Conservation (phyloP, 805 yeast genomes). For the Hanseniaspora osmophila region DNA sequence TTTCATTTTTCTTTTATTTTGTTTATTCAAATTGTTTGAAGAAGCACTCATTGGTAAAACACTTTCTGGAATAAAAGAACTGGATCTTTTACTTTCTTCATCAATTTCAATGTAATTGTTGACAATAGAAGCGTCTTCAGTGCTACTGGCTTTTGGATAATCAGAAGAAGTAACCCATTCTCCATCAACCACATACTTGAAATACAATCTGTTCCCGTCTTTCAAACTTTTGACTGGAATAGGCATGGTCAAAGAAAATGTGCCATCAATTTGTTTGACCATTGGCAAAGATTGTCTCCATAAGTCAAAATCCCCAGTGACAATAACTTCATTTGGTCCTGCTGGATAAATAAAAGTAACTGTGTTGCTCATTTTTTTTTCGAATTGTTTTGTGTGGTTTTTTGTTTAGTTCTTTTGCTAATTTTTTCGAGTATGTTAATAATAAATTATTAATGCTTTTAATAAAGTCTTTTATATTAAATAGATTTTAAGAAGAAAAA, state of each 20-base stretch:
- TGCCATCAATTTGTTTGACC: constrained; percentile 45
- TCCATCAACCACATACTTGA: constrained; percentile 57
- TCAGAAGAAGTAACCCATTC: constrained; percentile 39
- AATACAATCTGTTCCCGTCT: constrained; percentile 25
- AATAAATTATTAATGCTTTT: too few species aligned
- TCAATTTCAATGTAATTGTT: constrained; percentile 24
- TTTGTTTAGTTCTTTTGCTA: too few species aligned
- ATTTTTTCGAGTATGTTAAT: too few species aligned
- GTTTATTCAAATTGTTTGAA: constrained; percentile 4
- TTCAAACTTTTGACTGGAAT: constrained; percentile 35
- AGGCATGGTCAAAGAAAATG: constrained; percentile 34
- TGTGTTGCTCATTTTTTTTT: constrained; percentile 3
- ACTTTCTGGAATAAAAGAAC: constrained; percentile 12
- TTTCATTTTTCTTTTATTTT: constrained; percentile 18
- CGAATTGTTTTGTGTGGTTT: neutral
- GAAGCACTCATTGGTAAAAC: constrained; percentile 8
- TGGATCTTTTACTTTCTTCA: constrained; percentile 9
- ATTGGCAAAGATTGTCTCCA: constrained; percentile 50
- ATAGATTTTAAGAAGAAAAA: too few species aligned
- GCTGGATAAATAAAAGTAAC: constrained; percentile 27
- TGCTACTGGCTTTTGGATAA: constrained; percentile 28
- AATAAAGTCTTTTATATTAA: too few species aligned
- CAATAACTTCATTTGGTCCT: constrained; percentile 44
- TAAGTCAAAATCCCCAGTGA: constrained; percentile 59
- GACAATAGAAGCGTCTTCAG: constrained; percentile 29